Evolutionary conservation across 2,329 filamentous ascomycete species (phyloP).

Genomic region (Penicillium sp.): DNA sequence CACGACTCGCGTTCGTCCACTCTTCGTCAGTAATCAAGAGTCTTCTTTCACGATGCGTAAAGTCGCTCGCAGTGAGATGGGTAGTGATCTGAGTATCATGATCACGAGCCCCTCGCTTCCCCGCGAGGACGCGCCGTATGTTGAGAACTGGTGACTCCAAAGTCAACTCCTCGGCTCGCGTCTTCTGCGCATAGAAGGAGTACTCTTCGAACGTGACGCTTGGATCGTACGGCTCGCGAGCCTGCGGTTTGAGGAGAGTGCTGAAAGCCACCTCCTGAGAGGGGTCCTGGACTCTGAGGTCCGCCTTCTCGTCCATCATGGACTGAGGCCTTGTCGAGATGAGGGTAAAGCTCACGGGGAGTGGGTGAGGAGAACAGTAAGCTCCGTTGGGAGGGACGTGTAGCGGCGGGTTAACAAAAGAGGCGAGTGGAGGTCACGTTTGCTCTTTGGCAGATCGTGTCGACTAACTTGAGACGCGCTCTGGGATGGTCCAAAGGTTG

Average conservation of each 20-base stretch:
- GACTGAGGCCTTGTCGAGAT: background rate
- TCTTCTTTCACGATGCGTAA: slow-evolving; percentile 13
- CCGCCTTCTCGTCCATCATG: slow-evolving; percentile 1
- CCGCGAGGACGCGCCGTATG: slow-evolving; percentile 11
- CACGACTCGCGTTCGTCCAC: slow-evolving; percentile 24
- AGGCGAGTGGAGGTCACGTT: background rate
- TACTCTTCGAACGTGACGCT: slow-evolving; percentile 44
- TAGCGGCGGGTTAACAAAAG: too few species aligned
- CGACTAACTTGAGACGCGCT: background rate
- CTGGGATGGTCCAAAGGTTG: background rate
- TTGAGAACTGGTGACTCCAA: slow-evolving; percentile 21
- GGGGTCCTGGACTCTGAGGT: background rate
- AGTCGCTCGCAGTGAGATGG: slow-evolving; percentile 11
- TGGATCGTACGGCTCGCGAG: slow-evolving; percentile 30
- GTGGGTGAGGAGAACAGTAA: background rate
- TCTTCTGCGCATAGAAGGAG: slow-evolving; percentile 40
- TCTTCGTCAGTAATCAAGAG: slow-evolving; percentile 23
- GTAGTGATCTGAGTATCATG: slow-evolving; percentile 10
- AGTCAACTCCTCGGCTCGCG: slow-evolving; percentile 37
- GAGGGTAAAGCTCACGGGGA: background rate
- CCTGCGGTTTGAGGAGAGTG: slow-evolving; percentile 17
- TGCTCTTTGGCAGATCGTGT: background rate
- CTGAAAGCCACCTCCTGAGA: background rate
- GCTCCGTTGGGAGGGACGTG: background rate
- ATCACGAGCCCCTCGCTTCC: slow-evolving; percentile 7